phyloP scores from a whole-genome alignment of 805 yeast species.

The Wickerhamomyces chaumierensis region DNA sequence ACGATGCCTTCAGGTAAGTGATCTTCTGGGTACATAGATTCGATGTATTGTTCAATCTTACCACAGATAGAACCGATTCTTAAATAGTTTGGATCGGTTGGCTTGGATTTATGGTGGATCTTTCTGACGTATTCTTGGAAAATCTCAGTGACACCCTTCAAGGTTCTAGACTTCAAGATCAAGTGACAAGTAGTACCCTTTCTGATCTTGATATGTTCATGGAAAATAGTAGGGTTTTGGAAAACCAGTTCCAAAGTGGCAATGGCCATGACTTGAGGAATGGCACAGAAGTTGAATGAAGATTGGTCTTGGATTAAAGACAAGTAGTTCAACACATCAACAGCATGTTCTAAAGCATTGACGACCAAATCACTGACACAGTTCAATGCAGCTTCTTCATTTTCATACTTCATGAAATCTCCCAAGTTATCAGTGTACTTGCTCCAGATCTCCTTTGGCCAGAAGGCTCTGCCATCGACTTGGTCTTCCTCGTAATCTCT shows the following conservation, averaged over 20 bases:
- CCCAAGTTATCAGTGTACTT: conserved; percentile 58
- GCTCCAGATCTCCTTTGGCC: conserved; percentile 93
- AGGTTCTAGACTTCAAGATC: conserved; percentile 62
- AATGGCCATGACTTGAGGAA: conserved; percentile 98
- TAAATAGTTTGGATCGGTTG: conserved; percentile 78
- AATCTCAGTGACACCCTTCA: conserved; percentile 64
- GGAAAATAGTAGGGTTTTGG: conserved; percentile 66
- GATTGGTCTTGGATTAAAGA: conserved; percentile 72
- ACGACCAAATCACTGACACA: conserved; percentile 77
- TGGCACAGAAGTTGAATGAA: conserved; percentile 84
- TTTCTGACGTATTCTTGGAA: conserved; percentile 63
- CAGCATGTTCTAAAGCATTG: conserved; percentile 68
- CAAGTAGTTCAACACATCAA: conserved; percentile 65
- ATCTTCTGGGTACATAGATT: conserved; percentile 50
- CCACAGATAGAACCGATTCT: conserved; percentile 79
- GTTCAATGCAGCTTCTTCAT: conserved; percentile 43
- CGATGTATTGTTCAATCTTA: conserved; percentile 80
- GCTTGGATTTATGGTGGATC: conserved; percentile 71
- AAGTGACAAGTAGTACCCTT: conserved; percentile 77
- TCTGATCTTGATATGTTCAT: conserved; percentile 72
- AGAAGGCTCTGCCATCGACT: conserved; percentile 84
- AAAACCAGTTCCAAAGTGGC: conserved; percentile 84
- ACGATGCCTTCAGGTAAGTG: conserved; percentile 46
- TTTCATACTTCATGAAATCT: conserved; percentile 43
- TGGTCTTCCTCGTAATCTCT: conserved; percentile 91